Base-by-base conservation (phyloP, 768 basidiomycete genomes). In the Crassisporium funariophilum region DNA sequence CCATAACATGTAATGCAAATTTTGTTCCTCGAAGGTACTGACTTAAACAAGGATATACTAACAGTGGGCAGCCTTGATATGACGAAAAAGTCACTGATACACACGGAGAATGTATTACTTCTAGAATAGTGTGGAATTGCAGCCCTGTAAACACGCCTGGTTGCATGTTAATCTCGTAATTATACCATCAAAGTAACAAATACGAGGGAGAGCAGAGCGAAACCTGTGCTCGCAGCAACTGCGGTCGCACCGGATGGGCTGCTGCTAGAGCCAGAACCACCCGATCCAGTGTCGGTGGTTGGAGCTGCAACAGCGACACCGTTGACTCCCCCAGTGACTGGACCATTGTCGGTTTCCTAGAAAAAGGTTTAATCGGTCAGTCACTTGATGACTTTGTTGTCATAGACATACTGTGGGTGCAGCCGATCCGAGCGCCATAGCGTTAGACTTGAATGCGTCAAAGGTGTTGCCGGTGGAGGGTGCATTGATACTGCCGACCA, bases 401-500 rank as follows among this genome's bases (percentile, higher is more conserved):
- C 4, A 12, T 19, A 34, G 11, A 49, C 72, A 47, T 57, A 76
- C 76, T 5, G 60, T 61, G 6, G 42, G 41, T 47, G 74, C 75
- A 5, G n/a, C n/a, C n/a, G n/a, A n/a, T n/a, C 72, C 74, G 24
- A 73, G 67, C 8, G 64, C 62, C 25, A 56, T 44, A 2, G 79
- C 79, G 19, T 72, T 69, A n/a, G 68, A 49, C 48, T 55, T 41
- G 65, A 72, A 80, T 4, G 61, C 60, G 11, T 61, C 66, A 53
- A 67, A 74, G 10, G 71, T 77, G 54, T 77, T 65, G 25, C 72
- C 77, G 19, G 66, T 64, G 4, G 65, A 9, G 2, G 77, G 77
- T 10, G 78, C 75, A 41, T 80, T 80, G 53, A 80, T 80, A 41
- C 62, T 69, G 49, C 72, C 75, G 21, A 78, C 75, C 75, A 78